These are phyloP conservation scores for Alnus glutinosa DNA, from an alignment of 306 rosid species.

Conservation along the genomic window DNA sequence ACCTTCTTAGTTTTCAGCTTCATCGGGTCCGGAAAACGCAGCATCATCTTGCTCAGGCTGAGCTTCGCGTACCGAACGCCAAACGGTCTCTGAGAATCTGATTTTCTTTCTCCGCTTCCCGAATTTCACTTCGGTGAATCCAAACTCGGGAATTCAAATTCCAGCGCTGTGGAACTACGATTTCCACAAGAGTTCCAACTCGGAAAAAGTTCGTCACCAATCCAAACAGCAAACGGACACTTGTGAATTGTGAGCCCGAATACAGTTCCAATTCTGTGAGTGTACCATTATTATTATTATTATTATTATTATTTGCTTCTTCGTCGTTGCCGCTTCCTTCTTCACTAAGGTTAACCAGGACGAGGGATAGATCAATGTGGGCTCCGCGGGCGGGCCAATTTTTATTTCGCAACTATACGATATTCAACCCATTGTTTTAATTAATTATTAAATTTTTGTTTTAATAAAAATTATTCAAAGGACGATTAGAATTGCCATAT, in stretches of 20 bases:
- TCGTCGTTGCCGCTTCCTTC: too few species aligned
- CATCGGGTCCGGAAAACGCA: conserved; percentile 56
- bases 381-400: too few species aligned
- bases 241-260: neutral
- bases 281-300: too few species aligned
- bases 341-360: too few species aligned
- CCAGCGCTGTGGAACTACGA: neutral
- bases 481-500: too few species aligned
- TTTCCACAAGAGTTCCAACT: neutral
- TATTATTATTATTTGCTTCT: too few species aligned
- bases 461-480: too few species aligned
- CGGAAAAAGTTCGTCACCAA: neutral
- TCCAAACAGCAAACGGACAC: neutral
- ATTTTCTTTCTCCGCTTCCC: neutral
- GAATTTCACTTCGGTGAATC: neutral
- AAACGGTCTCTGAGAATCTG: neutral
- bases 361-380: too few species aligned
- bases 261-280: too few species aligned
- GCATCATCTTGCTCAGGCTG: conserved; percentile 55
- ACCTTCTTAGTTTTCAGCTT: conserved; percentile 77
- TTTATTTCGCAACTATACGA: too few species aligned
- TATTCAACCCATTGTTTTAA: too few species aligned
- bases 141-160: neutral
- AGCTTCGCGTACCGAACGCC: neutral
- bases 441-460: too few species aligned